phyloP scores from a whole-genome alignment of 1,284 basidiomycete genomes.

The Moesziomyces globuligerus region DNA sequence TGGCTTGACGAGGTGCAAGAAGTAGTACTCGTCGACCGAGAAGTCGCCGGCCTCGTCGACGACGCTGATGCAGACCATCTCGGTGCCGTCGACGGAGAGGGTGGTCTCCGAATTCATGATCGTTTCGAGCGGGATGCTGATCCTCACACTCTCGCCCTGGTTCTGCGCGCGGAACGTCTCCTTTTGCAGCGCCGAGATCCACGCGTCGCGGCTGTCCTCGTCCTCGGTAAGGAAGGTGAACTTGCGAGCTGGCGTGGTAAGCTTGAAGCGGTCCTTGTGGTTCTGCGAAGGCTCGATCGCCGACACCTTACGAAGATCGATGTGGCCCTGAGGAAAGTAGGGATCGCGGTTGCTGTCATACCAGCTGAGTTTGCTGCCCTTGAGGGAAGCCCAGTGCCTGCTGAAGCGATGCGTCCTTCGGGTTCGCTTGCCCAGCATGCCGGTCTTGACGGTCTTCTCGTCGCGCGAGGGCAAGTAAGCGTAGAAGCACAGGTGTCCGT shows the following conservation, averaged over 20 bases:
- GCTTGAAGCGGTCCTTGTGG: slow-evolving; percentile 68
- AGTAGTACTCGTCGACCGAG: slow-evolving; percentile 59
- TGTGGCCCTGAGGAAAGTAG: slow-evolving; percentile 94
- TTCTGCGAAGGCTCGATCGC: slow-evolving; percentile 81
- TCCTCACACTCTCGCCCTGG: slow-evolving; percentile 87
- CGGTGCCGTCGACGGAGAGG: slow-evolving; percentile 35
- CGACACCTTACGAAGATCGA: slow-evolving; percentile 90
- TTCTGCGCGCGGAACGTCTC: slow-evolving; percentile 93
- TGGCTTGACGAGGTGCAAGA: slow-evolving; percentile 49
- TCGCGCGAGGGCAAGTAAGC: slow-evolving; percentile 76
- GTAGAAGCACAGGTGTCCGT: slow-evolving; percentile 92
- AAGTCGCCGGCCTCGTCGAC: slow-evolving; percentile 55
- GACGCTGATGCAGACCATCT: slow-evolving; percentile 56
- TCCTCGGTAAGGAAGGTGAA: slow-evolving; percentile 66
- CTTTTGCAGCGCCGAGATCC: slow-evolving; percentile 90
- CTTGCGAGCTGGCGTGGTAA: slow-evolving; percentile 61
- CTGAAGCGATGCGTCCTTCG: slow-evolving; percentile 56
- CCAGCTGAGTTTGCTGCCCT: slow-evolving; percentile 57
- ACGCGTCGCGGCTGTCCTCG: slow-evolving; percentile 69
- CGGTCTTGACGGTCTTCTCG: slow-evolving; percentile 43
- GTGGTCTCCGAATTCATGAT: slow-evolving; percentile 89
- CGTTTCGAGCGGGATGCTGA: slow-evolving; percentile 90
- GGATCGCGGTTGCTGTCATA: slow-evolving; percentile 76
- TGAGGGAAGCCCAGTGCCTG: slow-evolving; percentile 56
- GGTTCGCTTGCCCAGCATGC: slow-evolving; percentile 47